A percentile compares a stretch with the other conserved stretches of the same genome.
Conservation (phyloP, 1,139 yeast genomes). For the Debaryomyces coudertii region DNA sequence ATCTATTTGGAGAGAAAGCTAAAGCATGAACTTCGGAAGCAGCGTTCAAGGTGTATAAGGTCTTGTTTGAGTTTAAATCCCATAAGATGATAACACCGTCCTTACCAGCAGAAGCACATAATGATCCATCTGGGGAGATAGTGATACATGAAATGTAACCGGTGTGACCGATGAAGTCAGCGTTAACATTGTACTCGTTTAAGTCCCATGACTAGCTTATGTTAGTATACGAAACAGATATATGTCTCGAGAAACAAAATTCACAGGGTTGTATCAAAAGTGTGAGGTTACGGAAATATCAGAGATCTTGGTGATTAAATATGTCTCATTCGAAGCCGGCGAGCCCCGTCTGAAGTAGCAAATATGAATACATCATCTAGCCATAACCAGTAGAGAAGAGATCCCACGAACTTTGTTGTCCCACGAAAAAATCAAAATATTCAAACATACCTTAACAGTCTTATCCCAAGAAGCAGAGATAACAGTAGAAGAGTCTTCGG, state of each 20-base stretch:
- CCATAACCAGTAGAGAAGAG: constrained; percentile 9
- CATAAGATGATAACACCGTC: constrained; percentile 99
- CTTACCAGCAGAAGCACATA: constrained; percentile 99
- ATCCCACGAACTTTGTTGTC: constrained; percentile 18
- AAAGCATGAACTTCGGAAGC: constrained; percentile 98
- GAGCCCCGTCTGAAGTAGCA: constrained; percentile 98
- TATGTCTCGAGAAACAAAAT: constrained; percentile 5
- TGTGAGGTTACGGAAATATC: constrained; percentile 43
- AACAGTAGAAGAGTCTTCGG: constrained; percentile 70
- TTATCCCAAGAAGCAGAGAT: constrained; percentile 99
- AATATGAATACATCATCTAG: constrained; percentile 78
- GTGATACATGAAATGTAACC: constrained; percentile 98
- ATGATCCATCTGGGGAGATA: constrained; percentile 99
- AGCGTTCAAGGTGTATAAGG: constrained; percentile 93
- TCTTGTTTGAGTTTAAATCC: constrained; percentile 89
- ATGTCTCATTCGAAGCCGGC: constrained; percentile 90
- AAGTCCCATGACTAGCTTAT: constrained; percentile 87
- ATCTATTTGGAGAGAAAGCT: constrained; percentile 99
- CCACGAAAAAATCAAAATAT: constrained; percentile 12
- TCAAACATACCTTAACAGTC: constrained; percentile 91
- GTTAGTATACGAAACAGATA: constrained; percentile 24
- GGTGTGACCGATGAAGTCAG: constrained; percentile 99
- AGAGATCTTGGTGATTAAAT: constrained; percentile 98
- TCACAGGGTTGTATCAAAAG: background rate
- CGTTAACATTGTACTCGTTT: constrained; percentile 80